phyloP scores from a whole-genome alignment of 805 yeast species.

The Candida wancherniae region DNA sequence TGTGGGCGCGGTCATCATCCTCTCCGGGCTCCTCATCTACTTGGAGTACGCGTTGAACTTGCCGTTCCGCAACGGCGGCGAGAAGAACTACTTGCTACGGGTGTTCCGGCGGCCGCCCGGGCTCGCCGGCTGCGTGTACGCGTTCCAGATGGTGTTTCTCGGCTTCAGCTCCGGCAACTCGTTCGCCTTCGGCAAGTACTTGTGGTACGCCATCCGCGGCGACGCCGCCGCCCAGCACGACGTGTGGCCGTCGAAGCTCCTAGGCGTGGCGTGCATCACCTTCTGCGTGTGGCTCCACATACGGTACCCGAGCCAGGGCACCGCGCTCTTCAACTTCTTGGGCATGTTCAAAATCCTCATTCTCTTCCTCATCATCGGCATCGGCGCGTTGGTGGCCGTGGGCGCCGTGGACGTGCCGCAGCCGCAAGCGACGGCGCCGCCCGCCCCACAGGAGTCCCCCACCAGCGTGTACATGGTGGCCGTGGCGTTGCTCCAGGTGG shows the following conservation, averaged over 20 bases:
- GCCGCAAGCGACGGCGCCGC: conserved; percentile 1
- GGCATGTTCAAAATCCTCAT: conserved; percentile 53
- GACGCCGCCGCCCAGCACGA: conserved; percentile 17
- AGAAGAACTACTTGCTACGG: conserved; percentile 35
- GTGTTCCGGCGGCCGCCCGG: conserved; percentile 31
- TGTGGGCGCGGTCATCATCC: conserved; percentile 34
- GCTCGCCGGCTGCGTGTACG: conserved; percentile 35
- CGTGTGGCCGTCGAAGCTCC: conserved; percentile 35
- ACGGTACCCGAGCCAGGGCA: conserved; percentile 45
- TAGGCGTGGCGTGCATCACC: conserved; percentile 47
- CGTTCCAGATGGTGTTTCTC: conserved; percentile 51
- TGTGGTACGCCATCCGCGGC: conserved; percentile 35
- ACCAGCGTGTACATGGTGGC: conserved; percentile 45
- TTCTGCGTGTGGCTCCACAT: conserved; percentile 46
- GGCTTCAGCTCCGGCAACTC: conserved; percentile 62
- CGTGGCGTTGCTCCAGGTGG: conserved; percentile 53
- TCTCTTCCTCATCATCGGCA: conserved; percentile 42
- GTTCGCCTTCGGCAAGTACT: conserved; percentile 60
- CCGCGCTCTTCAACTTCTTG: conserved; percentile 47
- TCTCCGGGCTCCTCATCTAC: conserved; percentile 38
- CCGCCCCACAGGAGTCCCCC: conserved; percentile 19
- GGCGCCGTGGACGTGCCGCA: conserved; percentile 24
- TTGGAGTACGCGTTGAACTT: conserved; percentile 37
- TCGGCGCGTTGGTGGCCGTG: conserved; percentile 41
- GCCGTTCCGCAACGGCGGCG: conserved; percentile 41